Evolutionary conservation across 805 yeast species (phyloP).

Genomic region (Teunomyces funiuensis): DNA sequence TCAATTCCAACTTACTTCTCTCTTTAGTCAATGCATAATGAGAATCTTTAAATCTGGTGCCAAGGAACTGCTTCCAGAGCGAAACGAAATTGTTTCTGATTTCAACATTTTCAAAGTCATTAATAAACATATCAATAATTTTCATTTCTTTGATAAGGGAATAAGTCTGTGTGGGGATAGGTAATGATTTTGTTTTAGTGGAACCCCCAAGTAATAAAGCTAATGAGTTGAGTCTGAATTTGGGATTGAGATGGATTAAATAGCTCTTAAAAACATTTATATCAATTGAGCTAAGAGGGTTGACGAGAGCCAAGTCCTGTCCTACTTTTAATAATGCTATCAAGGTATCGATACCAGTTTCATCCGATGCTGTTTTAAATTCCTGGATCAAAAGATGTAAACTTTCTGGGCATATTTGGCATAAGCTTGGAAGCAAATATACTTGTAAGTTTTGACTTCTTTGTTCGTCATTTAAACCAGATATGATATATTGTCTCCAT

Average conservation of each 20-base stretch:
- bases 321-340: constrained; percentile 63
- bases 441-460: constrained; percentile 50
- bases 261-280: constrained; percentile 26
- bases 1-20: constrained; percentile 34
- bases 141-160: constrained; percentile 39
- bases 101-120: constrained; percentile 63
- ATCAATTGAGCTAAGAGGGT: constrained; percentile 8
- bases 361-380: constrained; percentile 23
- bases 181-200: constrained; percentile 45
- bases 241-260: constrained; percentile 46
- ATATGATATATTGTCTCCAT: constrained; percentile 49
- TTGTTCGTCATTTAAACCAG: constrained; percentile 29
- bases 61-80: constrained; percentile 57
- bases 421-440: constrained; percentile 63
- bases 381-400: constrained; percentile 38
- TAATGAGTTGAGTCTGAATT: constrained; percentile 53
- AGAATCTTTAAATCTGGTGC: constrained; percentile 64
- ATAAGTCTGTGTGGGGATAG: constrained; percentile 48
- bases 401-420: constrained; percentile 49
- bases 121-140: constrained; percentile 49
- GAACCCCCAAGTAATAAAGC: constrained; percentile 63
- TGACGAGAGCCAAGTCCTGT: constrained; percentile 46
- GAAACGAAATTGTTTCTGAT: constrained; percentile 66
- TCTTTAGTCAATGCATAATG: constrained; percentile 59
- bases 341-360: constrained; percentile 36